phyloP scores from a whole-genome alignment of 2,329 filamentous ascomycete species.

The Calonectria pteridis region DNA sequence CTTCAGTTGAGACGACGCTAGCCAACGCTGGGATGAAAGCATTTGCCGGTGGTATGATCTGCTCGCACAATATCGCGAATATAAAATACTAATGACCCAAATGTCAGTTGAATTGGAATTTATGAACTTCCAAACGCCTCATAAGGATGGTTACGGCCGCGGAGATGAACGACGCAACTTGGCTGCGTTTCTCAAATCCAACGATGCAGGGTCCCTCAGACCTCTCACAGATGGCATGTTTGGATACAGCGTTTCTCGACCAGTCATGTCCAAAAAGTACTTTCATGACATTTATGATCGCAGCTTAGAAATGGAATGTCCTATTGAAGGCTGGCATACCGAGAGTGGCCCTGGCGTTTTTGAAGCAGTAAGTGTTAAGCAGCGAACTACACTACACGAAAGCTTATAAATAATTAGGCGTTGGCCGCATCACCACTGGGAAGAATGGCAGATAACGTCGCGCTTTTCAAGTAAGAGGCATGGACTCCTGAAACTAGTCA shows the following conservation, averaged over 20 bases:
- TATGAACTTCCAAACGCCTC: background rate
- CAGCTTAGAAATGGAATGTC: constrained; percentile 77
- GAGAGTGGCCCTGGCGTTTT: constrained; percentile 77
- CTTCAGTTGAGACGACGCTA: constrained; percentile 58
- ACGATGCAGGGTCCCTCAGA: background rate
- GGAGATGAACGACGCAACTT: background rate
- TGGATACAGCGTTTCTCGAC: constrained; percentile 82
- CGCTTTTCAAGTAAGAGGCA: constrained; percentile 73
- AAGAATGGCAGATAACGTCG: constrained; percentile 75
- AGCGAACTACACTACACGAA: background rate
- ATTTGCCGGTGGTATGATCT: background rate
- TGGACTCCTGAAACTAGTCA: constrained; percentile 53
- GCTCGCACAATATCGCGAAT: rapidly evolving
- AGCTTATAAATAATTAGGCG: constrained; percentile 3
- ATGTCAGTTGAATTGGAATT: background rate
- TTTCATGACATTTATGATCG: constrained; percentile 83
- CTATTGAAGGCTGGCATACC: constrained; percentile 86
- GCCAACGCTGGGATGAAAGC: background rate
- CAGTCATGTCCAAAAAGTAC: constrained; percentile 84
- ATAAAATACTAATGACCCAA: background rate
- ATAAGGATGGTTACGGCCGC: background rate
- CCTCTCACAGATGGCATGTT: constrained; percentile 80
- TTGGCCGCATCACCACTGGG: background rate
- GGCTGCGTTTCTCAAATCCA: constrained; percentile 1
- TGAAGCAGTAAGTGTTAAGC: constrained; percentile 40